Evolutionary conservation across 805 yeast species (phyloP).

Genomic region (Lachancea kluyveri): DNA sequence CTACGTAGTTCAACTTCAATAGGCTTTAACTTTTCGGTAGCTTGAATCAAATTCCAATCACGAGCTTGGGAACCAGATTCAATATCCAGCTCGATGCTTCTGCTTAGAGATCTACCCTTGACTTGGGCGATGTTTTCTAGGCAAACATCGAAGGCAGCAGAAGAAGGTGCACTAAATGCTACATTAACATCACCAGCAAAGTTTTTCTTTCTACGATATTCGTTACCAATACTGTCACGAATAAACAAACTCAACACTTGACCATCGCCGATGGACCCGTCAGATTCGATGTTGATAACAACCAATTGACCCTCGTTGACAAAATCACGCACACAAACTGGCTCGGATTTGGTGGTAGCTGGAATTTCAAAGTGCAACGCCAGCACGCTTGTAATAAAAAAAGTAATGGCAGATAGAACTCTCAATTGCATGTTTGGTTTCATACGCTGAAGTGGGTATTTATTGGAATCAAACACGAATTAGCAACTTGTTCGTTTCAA

Average conservation of each 20-base stretch:
- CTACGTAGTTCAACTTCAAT: constrained; percentile 84
- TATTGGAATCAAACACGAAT: no score
- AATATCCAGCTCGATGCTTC: constrained; percentile 83
- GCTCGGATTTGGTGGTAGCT: constrained; percentile 41
- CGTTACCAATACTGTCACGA: constrained; percentile 78
- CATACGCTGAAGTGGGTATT: no score
- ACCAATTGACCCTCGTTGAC: constrained; percentile 80
- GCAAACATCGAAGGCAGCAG: constrained; percentile 87
- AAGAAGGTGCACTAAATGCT: constrained; percentile 79
- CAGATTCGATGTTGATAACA: constrained; percentile 70
- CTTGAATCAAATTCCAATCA: constrained; percentile 94
- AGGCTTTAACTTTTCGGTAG: constrained; percentile 88
- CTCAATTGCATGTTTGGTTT: constrained; percentile 7
- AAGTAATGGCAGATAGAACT: constrained; percentile 4
- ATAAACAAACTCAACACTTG: constrained; percentile 66
- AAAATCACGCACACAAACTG: constrained; percentile 89
- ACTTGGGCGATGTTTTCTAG: constrained; percentile 56
- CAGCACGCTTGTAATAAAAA: constrained; percentile 3
- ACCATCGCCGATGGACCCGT: constrained; percentile 81
- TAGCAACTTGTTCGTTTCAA: no score
- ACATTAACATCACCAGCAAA: constrained; percentile 65
- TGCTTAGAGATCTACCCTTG: constrained; percentile 40
- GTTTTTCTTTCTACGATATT: constrained; percentile 70
- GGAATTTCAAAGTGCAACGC: constrained; percentile 50
- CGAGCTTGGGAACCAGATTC: constrained; percentile 96